These are phyloP conservation scores for Spatholobus suberectus DNA, from an alignment of 306 rosid genomes.

Conservation along the genomic window DNA sequence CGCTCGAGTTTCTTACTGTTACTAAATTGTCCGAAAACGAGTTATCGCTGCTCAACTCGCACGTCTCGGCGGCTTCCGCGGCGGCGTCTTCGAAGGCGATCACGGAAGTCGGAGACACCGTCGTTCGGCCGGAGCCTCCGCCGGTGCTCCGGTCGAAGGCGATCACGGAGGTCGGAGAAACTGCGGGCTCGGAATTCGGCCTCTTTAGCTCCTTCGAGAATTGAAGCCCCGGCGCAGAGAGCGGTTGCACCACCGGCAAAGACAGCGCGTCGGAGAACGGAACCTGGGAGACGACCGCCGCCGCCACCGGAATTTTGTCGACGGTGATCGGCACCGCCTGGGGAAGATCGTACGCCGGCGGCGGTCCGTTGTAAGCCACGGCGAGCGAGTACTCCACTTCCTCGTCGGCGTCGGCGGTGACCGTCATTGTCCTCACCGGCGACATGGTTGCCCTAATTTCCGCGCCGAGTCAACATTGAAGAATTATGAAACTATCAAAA, in stretches of 20 bases:
- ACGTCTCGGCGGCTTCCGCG: constrained; percentile 51
- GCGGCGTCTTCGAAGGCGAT: constrained; percentile 74
- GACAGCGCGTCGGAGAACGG: constrained; percentile 54
- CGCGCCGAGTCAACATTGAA: constrained; percentile 35
- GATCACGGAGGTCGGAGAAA: constrained; percentile 72
- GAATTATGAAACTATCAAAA: constrained; percentile 46
- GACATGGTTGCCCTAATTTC: constrained; percentile 57
- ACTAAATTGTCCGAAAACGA: constrained; percentile 62
- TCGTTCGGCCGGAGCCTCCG: constrained; percentile 53
- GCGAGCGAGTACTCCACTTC: constrained; percentile 70
- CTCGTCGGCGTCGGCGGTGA: constrained; percentile 37
- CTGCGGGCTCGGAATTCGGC: constrained; percentile 53
- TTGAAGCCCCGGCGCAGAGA: constrained; percentile 54
- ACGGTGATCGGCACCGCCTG: constrained; percentile 76
- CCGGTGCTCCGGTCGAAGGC: constrained; percentile 52
- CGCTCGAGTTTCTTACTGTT: constrained; percentile 34
- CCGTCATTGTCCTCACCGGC: constrained; percentile 52
- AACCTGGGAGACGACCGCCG: constrained; percentile 62
- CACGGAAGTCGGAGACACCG: constrained; percentile 88
- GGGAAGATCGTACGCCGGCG: constrained; percentile 73
- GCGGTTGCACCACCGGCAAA: constrained; percentile 81
- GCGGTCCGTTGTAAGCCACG: constrained; percentile 78
- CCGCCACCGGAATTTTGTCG: constrained; percentile 69
- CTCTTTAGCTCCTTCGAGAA: constrained; percentile 62
- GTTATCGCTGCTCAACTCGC: constrained; percentile 72